These are phyloP conservation scores for Ascochyta lentis DNA, from an alignment of 2,329 filamentous ascomycete species.

Conservation along the genomic window DNA sequence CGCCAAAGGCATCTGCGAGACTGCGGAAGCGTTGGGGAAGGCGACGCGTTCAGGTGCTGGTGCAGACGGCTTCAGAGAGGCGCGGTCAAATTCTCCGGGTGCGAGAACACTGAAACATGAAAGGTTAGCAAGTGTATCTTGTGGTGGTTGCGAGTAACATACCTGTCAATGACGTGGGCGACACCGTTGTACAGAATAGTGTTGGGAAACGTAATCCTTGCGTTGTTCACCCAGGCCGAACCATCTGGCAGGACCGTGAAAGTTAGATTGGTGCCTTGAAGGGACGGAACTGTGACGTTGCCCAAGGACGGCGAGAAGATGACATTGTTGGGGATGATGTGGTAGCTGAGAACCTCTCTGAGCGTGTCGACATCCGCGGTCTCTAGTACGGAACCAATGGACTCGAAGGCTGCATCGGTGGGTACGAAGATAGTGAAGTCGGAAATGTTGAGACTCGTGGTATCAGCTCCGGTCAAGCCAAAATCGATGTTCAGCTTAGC, in stretches of 20 bases:
- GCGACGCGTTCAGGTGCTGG: conserved; percentile 29
- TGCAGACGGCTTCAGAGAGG: conserved; percentile 23
- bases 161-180: conserved; percentile 37
- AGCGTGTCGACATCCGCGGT: conserved; percentile 27
- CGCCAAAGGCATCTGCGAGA: conserved; percentile 26
- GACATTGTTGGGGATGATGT: conserved; percentile 36
- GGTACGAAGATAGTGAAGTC: conserved; percentile 85
- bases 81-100: conserved; percentile 27
- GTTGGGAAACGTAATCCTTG: conserved; percentile 31
- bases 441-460: conserved; percentile 40
- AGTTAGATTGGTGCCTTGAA: conserved; percentile 30
- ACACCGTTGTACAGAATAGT: conserved; percentile 36
- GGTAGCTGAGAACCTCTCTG: conserved; percentile 34
- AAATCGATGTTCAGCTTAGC: conserved; percentile 32
- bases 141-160: neutral
- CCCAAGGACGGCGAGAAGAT: conserved; percentile 35
- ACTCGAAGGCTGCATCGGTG: conserved; percentile 74
- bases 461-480: conserved; percentile 22
- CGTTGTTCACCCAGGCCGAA: conserved; percentile 35
- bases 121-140: neutral
- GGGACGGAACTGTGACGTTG: conserved; percentile 32
- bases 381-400: conserved; percentile 49
- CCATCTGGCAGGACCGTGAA: conserved; percentile 35
- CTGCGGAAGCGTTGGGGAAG: conserved; percentile 28
- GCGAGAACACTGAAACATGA: conserved; percentile 21